A percentile compares a stretch with the other conserved stretches of the same genome.
phyloP scores from a whole-genome alignment of 164 flowering plant genomes.

The Protea cynaroides region DNA sequence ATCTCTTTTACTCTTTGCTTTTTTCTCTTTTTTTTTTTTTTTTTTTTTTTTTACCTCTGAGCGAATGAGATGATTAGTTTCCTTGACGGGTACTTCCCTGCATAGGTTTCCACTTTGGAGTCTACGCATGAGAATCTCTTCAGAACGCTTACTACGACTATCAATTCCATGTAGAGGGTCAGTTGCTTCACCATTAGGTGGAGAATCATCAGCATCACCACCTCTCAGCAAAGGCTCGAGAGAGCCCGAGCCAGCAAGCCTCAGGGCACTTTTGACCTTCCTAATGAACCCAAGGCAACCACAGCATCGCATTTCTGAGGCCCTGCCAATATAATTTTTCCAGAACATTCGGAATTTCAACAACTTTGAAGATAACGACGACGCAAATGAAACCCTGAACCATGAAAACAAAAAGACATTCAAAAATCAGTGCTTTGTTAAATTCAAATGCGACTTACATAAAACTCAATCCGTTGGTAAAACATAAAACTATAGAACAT shows the following conservation, averaged over 20 bases:
- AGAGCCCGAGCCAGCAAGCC: conserved; percentile 19
- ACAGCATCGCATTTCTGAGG: conserved; percentile 62
- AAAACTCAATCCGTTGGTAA: neutral
- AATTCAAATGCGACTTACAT: neutral
- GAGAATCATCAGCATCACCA: conserved; percentile 31
- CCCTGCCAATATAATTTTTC: conserved; percentile 27
- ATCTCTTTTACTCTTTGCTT: neutral
- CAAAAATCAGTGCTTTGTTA: conserved; percentile 2
- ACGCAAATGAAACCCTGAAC: conserved; percentile 5
- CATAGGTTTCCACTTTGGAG: conserved; percentile 65
- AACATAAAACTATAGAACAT: neutral
- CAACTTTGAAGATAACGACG: neutral
- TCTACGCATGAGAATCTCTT: conserved; percentile 57
- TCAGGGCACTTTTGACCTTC: conserved; percentile 26
- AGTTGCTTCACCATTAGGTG: conserved; percentile 40
- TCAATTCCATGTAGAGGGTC: conserved; percentile 36
- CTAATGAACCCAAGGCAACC: conserved; percentile 66
- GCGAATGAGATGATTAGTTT: conserved; percentile 55
- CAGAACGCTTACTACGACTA: conserved; percentile 43
- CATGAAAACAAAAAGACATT: conserved; percentile 1
- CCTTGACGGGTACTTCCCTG: conserved; percentile 83
- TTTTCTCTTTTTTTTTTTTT: neutral
- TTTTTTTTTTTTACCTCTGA: conserved; percentile 53
- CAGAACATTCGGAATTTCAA: conserved; percentile 17
- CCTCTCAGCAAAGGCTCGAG: conserved; percentile 50